Conservation (phyloP, 805 yeast genomes). For the Saturnispora quitensis region DNA sequence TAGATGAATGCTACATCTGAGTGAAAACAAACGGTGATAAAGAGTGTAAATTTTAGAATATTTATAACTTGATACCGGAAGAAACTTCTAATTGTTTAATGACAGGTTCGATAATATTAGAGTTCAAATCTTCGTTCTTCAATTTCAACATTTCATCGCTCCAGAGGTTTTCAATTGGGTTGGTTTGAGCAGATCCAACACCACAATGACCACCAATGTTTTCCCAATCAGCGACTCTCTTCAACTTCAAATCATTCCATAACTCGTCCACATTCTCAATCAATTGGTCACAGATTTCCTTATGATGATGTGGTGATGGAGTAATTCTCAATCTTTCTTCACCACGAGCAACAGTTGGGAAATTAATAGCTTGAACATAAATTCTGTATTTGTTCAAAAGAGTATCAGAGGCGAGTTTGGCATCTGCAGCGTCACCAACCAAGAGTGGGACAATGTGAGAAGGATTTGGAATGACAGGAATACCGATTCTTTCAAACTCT, state of each 20-base stretch:
- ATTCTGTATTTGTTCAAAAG: constrained; percentile 76
- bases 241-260: constrained; percentile 64
- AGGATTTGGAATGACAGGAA: constrained; percentile 96
- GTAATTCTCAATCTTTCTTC: constrained; percentile 94
- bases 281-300: constrained; percentile 65
- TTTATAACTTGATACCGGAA: constrained; percentile 43
- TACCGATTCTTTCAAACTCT: constrained; percentile 57
- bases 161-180: constrained; percentile 66
- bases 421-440: constrained; percentile 89
- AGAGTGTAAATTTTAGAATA: constrained; percentile 2
- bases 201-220: constrained; percentile 83
- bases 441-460: constrained; percentile 94
- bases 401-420: constrained; percentile 84
- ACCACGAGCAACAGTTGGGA: constrained; percentile 95
- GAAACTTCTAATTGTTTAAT: constrained; percentile 59
- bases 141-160: constrained; percentile 67
- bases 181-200: constrained; percentile 50
- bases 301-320: constrained; percentile 96
- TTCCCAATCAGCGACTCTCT: constrained; percentile 72
- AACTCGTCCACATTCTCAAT: constrained; percentile 74
- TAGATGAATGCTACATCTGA: not conserved
- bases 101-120: constrained; percentile 56
- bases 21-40: constrained; percentile 1
- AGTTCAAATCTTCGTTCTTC: constrained; percentile 53
- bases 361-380: constrained; percentile 96